Evolutionary conservation across 1,139 yeast genomes (phyloP).

Genomic region (Lodderomyces pseudojiufengensis): DNA sequence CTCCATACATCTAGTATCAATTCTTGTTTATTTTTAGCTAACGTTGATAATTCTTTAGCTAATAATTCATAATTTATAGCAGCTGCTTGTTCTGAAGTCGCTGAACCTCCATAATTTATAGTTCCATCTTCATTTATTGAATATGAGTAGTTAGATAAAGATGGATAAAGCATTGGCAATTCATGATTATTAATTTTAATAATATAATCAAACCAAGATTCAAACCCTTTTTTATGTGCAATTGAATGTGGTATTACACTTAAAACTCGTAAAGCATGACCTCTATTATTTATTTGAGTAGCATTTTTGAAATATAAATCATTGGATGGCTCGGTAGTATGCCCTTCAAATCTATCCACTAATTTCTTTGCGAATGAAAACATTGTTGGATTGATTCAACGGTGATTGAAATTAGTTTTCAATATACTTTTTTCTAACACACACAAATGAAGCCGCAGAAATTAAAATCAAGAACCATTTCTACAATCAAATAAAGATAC

Average conservation of each 20-base stretch:
- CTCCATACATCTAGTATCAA: conserved; percentile 75
- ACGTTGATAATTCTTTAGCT: conserved; percentile 31
- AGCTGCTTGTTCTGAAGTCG: conserved; percentile 37
- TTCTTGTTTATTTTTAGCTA: conserved; percentile 32
- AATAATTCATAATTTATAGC: conserved; percentile 33
- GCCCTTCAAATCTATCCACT: conserved; percentile 70
- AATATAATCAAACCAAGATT: conserved; percentile 84
- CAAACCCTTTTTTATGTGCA: conserved; percentile 46
- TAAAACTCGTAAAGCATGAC: conserved; percentile 42
- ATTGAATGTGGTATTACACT: conserved; percentile 39
- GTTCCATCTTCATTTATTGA: conserved; percentile 43
- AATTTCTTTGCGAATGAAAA: conserved; percentile 84
- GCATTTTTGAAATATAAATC: conserved; percentile 56
- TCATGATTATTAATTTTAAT: conserved; percentile 75
- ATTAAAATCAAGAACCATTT: too few relatives aligned
- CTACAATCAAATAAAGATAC: too few relatives aligned
- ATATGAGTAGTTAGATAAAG: conserved; percentile 30
- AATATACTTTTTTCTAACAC: too few relatives aligned
- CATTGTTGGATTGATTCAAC: too few relatives aligned
- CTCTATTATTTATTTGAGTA: conserved; percentile 37
- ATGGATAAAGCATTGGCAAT: conserved; percentile 48
- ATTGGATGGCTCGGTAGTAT: conserved; percentile 22
- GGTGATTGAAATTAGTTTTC: too few relatives aligned
- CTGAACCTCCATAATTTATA: conserved; percentile 35
- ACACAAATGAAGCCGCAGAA: too few relatives aligned